Base-by-base conservation (phyloP, 495 filamentous ascomycete species). In the Aspergillus sclerotiicarbonarius region DNA sequence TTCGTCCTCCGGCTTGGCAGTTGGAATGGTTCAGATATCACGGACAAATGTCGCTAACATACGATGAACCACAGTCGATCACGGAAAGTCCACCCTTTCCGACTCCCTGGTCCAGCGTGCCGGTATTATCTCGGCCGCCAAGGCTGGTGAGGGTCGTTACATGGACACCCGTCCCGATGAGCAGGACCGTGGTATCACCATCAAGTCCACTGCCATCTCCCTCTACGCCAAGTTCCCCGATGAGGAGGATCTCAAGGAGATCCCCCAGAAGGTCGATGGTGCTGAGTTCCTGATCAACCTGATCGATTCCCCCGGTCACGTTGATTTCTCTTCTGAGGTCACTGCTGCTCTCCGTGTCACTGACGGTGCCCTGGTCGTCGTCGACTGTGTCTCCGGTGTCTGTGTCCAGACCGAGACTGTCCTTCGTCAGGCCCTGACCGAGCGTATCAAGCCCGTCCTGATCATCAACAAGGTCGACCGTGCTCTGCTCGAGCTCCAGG, bases 381-480 rank as follows among this genome's bases (percentile, higher is more conserved):
- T 99, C 82, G 94, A 99, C 80, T 97, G 93, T 79, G 88, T 99
- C 68, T 94, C 96, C 76, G 94, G 94, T 89, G 95, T 98, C 67
- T 99, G 75, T 70, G 94, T 99, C 77, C 94, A 99, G 84, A 99
- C 94, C 67, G 94, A 99, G 87, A 99, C 94, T 70, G 94, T 99
- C 69, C 86, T 99, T 61, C 92, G 94, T 73, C 94, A 99, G 84
- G 94, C 94, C 76, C 91, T 99, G 70, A 90, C 90, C 82, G 94
- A 99, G 87, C 95, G 94, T 83, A 99, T 99, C 82, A 99, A 97
- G 87, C 94, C 94, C 65, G 95, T 99, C 71, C 84, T 92, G 71
- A 89, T 96, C 78, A 96, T 99, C 84, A 99, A 99, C 90, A 99
- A 99, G 86, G 94, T 99, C 74, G 94, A 99, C 76, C 94, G 94